Evolutionary conservation across 257 asterid species (phyloP).

Genomic region (Solanum bulbocastanum): DNA sequence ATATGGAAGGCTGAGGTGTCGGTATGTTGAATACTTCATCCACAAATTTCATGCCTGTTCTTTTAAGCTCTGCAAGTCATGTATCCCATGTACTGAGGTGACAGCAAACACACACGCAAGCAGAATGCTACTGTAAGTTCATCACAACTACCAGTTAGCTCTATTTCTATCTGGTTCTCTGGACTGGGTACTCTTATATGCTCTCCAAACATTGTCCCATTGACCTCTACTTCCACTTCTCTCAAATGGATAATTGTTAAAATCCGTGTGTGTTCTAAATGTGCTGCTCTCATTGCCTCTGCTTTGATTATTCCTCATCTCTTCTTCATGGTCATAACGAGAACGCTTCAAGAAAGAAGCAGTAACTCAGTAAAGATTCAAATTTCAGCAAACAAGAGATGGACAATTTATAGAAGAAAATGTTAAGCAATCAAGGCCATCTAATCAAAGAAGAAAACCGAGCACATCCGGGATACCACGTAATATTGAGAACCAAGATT

Average conservation of each 20-base stretch:
- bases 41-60: neutral
- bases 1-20: neutral
- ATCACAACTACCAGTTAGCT: conserved; percentile 31
- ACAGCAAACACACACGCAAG: neutral
- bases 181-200: conserved; percentile 31
- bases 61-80: neutral
- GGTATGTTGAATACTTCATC: neutral
- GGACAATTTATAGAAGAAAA: neutral
- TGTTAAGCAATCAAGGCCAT: neutral
- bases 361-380: conserved; percentile 3
- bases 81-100: neutral
- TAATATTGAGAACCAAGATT: neutral
- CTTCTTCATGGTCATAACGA: conserved; percentile 74
- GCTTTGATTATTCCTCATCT: conserved; percentile 42
- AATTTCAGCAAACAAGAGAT: neutral
- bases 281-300: conserved; percentile 33
- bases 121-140: neutral
- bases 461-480: neutral
- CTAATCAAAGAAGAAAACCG: neutral
- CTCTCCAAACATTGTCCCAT: conserved; percentile 45
- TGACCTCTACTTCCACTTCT: conserved; percentile 39
- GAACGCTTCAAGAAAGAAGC: conserved; percentile 45
- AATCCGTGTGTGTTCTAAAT: conserved; percentile 26
- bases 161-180: conserved; percentile 37
- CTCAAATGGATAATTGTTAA: conserved; percentile 33